Conservation (phyloP, 2,329 filamentous ascomycete genomes). For the Penicillium sp. region DNA sequence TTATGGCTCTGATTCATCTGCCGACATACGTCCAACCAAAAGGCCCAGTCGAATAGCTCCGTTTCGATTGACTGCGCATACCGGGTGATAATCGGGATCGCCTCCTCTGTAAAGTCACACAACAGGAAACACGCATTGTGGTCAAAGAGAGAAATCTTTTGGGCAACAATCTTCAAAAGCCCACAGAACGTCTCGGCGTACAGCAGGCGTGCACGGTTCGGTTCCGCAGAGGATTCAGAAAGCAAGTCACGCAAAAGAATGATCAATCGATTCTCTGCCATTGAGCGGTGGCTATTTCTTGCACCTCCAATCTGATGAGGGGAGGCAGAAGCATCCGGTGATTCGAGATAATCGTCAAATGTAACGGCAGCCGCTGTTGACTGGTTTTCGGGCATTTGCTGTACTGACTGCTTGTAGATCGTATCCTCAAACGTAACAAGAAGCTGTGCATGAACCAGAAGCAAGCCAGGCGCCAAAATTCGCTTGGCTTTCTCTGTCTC, state of each 20-base stretch:
- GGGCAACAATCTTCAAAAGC: conserved; percentile 71
- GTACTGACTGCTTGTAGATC: conserved; percentile 67
- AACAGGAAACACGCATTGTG: conserved; percentile 82
- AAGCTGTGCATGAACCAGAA: conserved; percentile 79
- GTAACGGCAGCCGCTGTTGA: conserved; percentile 55
- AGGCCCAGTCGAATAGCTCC: conserved; percentile 61
- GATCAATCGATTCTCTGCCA: conserved; percentile 86
- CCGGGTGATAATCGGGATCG: conserved; percentile 65
- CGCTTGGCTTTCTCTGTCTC: conserved; percentile 56
- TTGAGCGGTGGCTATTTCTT: conserved; percentile 69
- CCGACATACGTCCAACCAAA: conserved; percentile 80
- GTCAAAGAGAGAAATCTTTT: conserved; percentile 76
- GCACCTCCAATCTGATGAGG: conserved; percentile 63
- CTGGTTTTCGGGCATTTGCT: conserved; percentile 48
- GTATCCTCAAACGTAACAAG: conserved; percentile 78
- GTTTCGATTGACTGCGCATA: conserved; percentile 54
- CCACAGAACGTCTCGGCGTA: conserved; percentile 75
- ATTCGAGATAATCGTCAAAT: conserved; percentile 65
- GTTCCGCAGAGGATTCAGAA: conserved; percentile 58
- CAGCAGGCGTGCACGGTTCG: conserved; percentile 59
- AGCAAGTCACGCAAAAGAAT: conserved; percentile 80
- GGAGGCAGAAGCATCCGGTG: conserved; percentile 66
- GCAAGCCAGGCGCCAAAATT: conserved; percentile 71
- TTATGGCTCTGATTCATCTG: conserved; percentile 81
- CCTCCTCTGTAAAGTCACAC: conserved; percentile 88